phyloP scores from a whole-genome alignment of 2,329 filamentous ascomycete species.

The Penicillium digitatum region DNA sequence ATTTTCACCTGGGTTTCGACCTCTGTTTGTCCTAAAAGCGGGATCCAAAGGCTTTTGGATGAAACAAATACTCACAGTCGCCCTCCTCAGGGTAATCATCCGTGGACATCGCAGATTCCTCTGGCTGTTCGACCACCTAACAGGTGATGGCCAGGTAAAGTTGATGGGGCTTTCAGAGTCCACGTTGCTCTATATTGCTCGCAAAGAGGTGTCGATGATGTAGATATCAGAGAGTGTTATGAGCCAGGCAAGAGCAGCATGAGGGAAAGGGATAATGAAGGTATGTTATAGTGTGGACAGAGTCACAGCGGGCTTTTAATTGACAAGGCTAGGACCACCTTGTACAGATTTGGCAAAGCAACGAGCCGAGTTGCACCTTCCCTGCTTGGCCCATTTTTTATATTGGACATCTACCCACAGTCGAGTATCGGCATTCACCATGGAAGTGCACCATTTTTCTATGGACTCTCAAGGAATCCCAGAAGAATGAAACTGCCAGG shows the following conservation, averaged over 20 bases:
- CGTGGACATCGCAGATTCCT: no score
- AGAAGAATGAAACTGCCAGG: neutral
- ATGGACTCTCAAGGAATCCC: no score
- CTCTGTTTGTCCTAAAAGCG: no score
- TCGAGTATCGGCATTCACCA: neutral
- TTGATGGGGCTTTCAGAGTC: no score
- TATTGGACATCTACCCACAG: neutral
- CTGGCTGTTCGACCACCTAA: no score
- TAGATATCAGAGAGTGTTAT: neutral
- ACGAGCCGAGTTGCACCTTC: neutral
- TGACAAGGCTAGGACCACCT: no score
- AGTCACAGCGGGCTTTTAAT: neutral
- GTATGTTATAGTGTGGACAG: neutral
- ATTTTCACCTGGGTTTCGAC: no score
- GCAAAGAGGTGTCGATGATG: neutral
- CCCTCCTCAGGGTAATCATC: no score
- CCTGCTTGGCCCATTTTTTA: neutral
- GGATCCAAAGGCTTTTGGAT: neutral
- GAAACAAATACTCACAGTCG: no score
- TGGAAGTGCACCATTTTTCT: no score
- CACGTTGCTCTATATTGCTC: neutral
- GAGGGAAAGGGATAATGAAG: neutral
- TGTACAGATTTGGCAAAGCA: no score
- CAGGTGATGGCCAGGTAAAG: no score
- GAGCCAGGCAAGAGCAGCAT: neutral